Percentiles rank a stretch among this genome's conserved stretches.
Conservation (phyloP, 257 asterid species). For the Primulina huaijiensis region DNA sequence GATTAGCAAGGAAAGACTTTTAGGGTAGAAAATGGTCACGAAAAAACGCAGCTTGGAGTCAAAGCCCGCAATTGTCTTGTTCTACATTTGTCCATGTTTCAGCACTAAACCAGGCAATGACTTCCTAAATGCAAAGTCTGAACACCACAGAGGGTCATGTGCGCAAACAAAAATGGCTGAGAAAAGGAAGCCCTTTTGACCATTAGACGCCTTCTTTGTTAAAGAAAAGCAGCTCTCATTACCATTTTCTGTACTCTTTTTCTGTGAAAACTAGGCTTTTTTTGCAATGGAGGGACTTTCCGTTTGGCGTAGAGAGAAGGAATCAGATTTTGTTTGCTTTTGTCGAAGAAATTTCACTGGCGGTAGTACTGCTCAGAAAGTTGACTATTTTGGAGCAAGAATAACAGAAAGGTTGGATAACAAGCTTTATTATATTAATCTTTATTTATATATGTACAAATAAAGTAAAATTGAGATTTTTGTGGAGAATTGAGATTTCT, state of each 20-base stretch:
- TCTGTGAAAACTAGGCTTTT: constrained; percentile 41
- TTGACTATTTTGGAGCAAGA: constrained; percentile 26
- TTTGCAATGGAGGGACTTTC: constrained; percentile 28
- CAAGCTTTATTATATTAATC: too few species aligned
- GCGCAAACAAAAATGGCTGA: constrained; percentile 31
- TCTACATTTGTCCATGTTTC: constrained; percentile 35
- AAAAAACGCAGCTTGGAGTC: constrained; percentile 36
- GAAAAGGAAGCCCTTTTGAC: constrained; percentile 50
- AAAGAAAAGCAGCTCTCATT: constrained; percentile 38
- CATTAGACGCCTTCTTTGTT: constrained; percentile 26
- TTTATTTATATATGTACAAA: too few species aligned
- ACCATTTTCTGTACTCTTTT: constrained; percentile 23
- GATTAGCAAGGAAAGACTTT: constrained; percentile 46
- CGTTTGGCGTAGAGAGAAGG: constrained; percentile 49
- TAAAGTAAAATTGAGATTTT: too few species aligned
- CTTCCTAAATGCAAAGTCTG: constrained; percentile 25
- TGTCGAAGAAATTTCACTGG: constrained; percentile 31
- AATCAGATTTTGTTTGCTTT: constrained; percentile 32
- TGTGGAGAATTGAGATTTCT: too few species aligned
- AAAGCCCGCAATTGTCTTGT: constrained; percentile 36
- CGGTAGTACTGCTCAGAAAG: constrained; percentile 30
- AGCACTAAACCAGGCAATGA: constrained; percentile 11
- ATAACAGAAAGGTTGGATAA: neutral
- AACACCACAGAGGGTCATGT: constrained; percentile 31
- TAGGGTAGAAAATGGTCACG: constrained; percentile 31